A percentile compares a stretch with the other conserved stretches of the same genome.
Evolutionary conservation across 2,329 filamentous ascomycete species (phyloP).

Genomic region (Paraphoma sp.): DNA sequence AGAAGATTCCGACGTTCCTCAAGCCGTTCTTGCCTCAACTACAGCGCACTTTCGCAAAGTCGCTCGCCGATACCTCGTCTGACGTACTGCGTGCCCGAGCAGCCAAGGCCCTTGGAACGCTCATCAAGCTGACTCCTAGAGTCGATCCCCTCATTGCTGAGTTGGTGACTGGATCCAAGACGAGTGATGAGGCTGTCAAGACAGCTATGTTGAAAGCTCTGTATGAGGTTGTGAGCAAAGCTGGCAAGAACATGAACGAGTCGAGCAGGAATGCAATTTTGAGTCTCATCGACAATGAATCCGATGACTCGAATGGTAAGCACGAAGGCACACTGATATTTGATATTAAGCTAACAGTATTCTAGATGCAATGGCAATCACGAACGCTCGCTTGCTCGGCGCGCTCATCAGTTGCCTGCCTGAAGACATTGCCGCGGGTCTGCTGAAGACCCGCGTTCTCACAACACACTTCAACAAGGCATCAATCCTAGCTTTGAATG

Average conservation of each 20-base stretch:
- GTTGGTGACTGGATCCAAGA: slow-evolving; percentile 94
- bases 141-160: slow-evolving; percentile 94
- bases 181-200: slow-evolving; percentile 82
- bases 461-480: slow-evolving; percentile 76
- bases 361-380: slow-evolving; percentile 76
- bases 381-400: slow-evolving; percentile 87
- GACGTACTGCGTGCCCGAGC: slow-evolving; percentile 86
- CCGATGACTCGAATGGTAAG: slow-evolving; percentile 72
- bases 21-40: slow-evolving; percentile 97
- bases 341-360: slow-evolving; percentile 11
- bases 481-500: slow-evolving; percentile 86
- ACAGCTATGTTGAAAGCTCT: slow-evolving; percentile 97
- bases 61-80: slow-evolving; percentile 89
- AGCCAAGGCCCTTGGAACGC: slow-evolving; percentile 89
- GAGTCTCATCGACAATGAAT: slow-evolving; percentile 84
- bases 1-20: slow-evolving; percentile 94
- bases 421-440: slow-evolving; percentile 66
- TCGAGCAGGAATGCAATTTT: slow-evolving; percentile 85
- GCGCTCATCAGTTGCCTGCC: slow-evolving; percentile 88
- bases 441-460: slow-evolving; percentile 77
- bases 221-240: slow-evolving; percentile 95
- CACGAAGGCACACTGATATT: background rate
- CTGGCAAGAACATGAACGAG: slow-evolving; percentile 93
- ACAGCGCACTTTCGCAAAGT: slow-evolving; percentile 96
- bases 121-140: slow-evolving; percentile 94